These are phyloP conservation scores for Nicotiana attenuata DNA, from an alignment of 257 asterid genomes.

Conservation along the genomic window DNA sequence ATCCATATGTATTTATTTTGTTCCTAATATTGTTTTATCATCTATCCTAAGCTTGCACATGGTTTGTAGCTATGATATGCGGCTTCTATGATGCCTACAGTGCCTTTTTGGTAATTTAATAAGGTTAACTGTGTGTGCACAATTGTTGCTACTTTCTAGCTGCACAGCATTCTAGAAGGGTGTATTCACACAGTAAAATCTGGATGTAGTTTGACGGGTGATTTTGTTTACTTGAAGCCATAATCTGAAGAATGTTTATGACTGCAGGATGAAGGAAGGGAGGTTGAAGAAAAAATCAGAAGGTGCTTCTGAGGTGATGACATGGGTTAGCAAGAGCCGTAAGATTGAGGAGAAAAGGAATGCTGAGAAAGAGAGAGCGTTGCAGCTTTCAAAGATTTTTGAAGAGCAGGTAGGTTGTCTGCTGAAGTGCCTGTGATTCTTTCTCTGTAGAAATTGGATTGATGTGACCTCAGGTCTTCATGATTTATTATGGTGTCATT, in stretches of 20 bases:
- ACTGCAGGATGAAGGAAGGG: slow-evolving; percentile 74
- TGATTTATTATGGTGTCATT: neutral
- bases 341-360: slow-evolving; percentile 71
- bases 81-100: neutral
- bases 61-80: neutral
- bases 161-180: neutral
- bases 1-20: neutral
- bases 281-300: slow-evolving; percentile 69
- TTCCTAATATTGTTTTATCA: neutral
- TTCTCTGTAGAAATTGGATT: neutral
- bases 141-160: neutral
- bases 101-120: neutral
- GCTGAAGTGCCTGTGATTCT: slow-evolving; percentile 6
- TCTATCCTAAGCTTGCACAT: neutral
- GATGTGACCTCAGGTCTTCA: neutral
- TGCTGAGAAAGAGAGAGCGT: slow-evolving; percentile 66
- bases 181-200: neutral
- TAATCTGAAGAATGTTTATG: slow-evolving; percentile 2
- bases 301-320: slow-evolving; percentile 64
- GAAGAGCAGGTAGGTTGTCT: slow-evolving; percentile 79
- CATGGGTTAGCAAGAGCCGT: slow-evolving; percentile 84
- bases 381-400: slow-evolving; percentile 73
- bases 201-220: neutral
- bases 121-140: neutral
- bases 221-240: neutral